Conservation (phyloP, 75 land plant species). For the Adiantum capillusveneris region DNA sequence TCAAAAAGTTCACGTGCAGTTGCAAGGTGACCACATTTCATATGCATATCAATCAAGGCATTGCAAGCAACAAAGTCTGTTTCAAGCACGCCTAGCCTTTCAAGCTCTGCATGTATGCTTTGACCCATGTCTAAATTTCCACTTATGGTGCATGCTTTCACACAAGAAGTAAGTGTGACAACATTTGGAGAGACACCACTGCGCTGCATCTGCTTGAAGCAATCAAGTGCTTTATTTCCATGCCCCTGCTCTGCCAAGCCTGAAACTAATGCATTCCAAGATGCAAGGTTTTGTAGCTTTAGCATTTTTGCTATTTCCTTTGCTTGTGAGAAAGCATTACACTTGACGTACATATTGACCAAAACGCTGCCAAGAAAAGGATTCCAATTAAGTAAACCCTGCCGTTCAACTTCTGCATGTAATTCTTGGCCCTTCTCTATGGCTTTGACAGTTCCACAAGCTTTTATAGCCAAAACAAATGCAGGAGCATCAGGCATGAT, state of each 20-base stretch:
- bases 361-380: constrained; percentile 21
- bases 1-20: constrained; percentile 50
- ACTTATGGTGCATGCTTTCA: constrained; percentile 12
- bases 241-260: constrained; percentile 17
- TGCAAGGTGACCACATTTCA: constrained; percentile 36
- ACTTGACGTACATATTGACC: constrained; percentile 11
- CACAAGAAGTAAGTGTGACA: constrained; percentile 5
- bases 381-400: constrained; percentile 17
- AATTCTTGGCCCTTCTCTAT: not conserved
- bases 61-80: not conserved
- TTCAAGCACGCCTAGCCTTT: not conserved
- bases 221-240: constrained; percentile 6
- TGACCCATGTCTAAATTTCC: constrained; percentile 11
- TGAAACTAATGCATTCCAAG: constrained; percentile 23
- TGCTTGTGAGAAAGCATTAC: not conserved
- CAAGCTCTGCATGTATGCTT: constrained; percentile 16
- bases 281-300: not conserved
- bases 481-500: not conserved
- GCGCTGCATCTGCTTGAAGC: constrained; percentile 10
- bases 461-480: not conserved
- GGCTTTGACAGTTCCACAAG: not conserved
- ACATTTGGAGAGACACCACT: constrained; percentile 10
- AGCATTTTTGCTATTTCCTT: constrained; percentile 1
- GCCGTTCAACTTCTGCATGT: not conserved
- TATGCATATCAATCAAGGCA: constrained; percentile 47